Percentiles rank a stretch among this genome's conserved stretches.
Conservation (phyloP, 75 land plant genomes). For the Chamaecyparis obtusa region DNA sequence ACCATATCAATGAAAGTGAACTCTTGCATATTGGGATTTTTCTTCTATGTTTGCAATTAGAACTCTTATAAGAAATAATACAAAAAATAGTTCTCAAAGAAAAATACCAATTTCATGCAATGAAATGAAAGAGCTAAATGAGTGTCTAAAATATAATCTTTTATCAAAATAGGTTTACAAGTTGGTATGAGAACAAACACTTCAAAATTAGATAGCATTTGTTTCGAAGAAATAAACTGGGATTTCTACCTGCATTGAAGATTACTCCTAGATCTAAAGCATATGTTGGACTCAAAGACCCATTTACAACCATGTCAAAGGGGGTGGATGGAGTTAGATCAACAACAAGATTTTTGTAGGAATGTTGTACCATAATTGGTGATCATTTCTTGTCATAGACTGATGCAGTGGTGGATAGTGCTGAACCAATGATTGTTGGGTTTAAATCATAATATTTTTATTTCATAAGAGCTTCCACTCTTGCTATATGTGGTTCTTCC, state of each 20-base stretch:
- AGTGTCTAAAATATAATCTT: not conserved
- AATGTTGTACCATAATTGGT: slow-evolving; percentile 76
- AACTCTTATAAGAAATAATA: not conserved
- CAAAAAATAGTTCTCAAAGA: not conserved
- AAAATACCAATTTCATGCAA: not conserved
- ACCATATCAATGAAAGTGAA: slow-evolving; percentile 8
- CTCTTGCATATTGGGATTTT: not conserved
- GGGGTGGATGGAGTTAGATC: slow-evolving; percentile 81
- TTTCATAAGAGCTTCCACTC: slow-evolving; percentile 87
- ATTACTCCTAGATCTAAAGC: slow-evolving; percentile 96
- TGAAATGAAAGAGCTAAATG: not conserved
- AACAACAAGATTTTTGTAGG: slow-evolving; percentile 39
- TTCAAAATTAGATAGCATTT: not conserved
- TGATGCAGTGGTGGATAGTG: slow-evolving; percentile 84
- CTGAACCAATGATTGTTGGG: slow-evolving; percentile 88
- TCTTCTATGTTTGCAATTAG: not conserved
- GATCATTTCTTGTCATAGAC: slow-evolving; percentile 56
- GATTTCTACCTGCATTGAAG: slow-evolving; percentile 73
- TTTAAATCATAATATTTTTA: slow-evolving; percentile 68
- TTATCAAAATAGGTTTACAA: not conserved
- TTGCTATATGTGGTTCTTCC: slow-evolving; percentile 98
- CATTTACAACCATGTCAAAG: slow-evolving; percentile 97
- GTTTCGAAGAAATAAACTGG: not conserved
- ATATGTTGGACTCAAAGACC: slow-evolving; percentile 84
- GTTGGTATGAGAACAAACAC: not conserved